phyloP scores from a whole-genome alignment of 2,329 filamentous ascomycete genomes.

The Exophiala calicioides region DNA sequence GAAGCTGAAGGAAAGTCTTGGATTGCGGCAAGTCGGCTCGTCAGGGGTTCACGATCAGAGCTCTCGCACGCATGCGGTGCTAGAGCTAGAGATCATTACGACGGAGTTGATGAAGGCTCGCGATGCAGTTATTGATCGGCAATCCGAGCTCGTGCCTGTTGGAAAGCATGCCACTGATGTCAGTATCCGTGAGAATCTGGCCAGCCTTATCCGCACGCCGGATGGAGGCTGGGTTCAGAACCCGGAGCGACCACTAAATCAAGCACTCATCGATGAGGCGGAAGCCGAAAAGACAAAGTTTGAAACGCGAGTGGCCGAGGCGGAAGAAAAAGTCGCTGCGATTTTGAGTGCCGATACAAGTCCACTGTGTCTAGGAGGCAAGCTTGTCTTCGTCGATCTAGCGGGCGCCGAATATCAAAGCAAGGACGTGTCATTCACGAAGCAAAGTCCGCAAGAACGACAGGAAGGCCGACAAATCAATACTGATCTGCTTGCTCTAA shows the following conservation, averaged over 20 bases:
- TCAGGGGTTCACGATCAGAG: constrained; percentile 49
- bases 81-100: constrained; percentile 48
- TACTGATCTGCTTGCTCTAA: constrained; percentile 47
- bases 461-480: constrained; percentile 49
- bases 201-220: constrained; percentile 32
- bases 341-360: constrained; percentile 31
- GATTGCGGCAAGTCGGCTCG: constrained; percentile 38
- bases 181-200: constrained; percentile 42
- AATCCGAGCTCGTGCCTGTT: constrained; percentile 49
- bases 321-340: constrained; percentile 37
- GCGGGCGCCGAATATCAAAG: constrained; percentile 49
- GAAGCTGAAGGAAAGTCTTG: constrained; percentile 36
- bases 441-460: constrained; percentile 42
- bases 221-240: constrained; percentile 40
- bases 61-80: constrained; percentile 47
- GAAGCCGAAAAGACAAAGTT: constrained; percentile 42
- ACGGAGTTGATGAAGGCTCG: constrained; percentile 39
- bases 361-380: constrained; percentile 43
- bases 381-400: constrained; percentile 49
- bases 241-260: constrained; percentile 40
- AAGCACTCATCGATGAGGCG: constrained; percentile 42
- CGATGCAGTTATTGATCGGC: constrained; percentile 42
- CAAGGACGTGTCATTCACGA: constrained; percentile 31
- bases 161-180: constrained; percentile 46
- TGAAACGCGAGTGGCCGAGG: constrained; percentile 37